Base-by-base conservation (phyloP, 129 eudicot genomes). In the Helianthus tuberosus region DNA sequence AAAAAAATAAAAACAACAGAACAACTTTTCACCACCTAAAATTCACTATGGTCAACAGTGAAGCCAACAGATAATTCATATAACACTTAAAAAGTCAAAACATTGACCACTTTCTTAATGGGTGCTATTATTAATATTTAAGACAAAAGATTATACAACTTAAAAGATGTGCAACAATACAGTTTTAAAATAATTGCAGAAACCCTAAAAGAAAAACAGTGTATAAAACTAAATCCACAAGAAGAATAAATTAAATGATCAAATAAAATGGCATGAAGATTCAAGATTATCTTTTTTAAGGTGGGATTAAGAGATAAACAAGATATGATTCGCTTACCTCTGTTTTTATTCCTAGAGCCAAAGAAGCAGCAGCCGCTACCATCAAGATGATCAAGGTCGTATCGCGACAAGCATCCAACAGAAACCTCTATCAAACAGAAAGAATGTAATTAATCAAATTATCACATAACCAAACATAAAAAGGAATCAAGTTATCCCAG, bases 331-430 rank as follows among this genome's bases (percentile, higher is more conserved):
- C 23, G 23, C 23, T 20, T 20, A 20, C 98, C 93, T 93, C 97
- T 10, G 96, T 86, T 74, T 93, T 93, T 66, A 93, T 93, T 36
- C 98, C 97, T 58, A 90, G 83, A 9, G 91, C 98, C 77, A 93
- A 81, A 57, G 97, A 90, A 75, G 98, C 98, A 75, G 95, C 91
- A 39, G 98, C 97, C 75, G 98, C 98, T 16, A 93, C 93, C 96
- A 93, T 93, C 90, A 93, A 85, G 72, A 93, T 93, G 58, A 93
- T 88, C 66, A 93, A 79, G n/a, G 97, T 90, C 3, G 95, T 86
- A 77, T 93, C 97, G 4, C 87, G 86, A 73, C 97, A 93, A 44
- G 98, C 97, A 52, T 93, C 98, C 86, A 89, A 82, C 9, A 93
- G 77, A 61, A 93, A 90, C 75, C 79, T 90, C 98, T 93, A 77